Evolutionary conservation across 2,329 filamentous ascomycete species (phyloP).

Genomic region (Trichocomaceae sp.): DNA sequence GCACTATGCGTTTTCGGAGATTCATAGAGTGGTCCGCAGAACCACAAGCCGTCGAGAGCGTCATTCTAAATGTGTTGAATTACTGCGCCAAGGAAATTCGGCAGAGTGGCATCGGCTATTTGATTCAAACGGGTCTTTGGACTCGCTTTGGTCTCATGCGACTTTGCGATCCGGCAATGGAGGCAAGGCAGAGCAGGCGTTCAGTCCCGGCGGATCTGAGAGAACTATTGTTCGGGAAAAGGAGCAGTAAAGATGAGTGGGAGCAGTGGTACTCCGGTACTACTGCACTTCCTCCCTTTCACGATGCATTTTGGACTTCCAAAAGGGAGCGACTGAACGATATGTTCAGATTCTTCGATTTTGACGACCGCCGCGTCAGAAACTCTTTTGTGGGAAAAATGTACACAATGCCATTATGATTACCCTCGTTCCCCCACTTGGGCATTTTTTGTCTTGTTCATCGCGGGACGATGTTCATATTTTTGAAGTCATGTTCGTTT

Average conservation of each 20-base stretch:
- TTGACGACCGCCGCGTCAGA: background rate
- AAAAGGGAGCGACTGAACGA: background rate
- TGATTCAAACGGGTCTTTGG: background rate
- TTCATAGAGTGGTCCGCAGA: background rate
- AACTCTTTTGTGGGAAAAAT: background rate
- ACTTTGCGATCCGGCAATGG: background rate
- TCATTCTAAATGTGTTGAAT: background rate
- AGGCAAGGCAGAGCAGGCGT: too few relatives aligned
- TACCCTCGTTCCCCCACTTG: too few relatives aligned
- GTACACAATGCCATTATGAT: background rate
- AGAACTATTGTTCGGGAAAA: background rate
- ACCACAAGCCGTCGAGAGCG: background rate
- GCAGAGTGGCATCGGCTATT: background rate
- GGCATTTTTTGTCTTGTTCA: too few relatives aligned
- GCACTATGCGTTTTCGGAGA: background rate
- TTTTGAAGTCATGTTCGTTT: too few relatives aligned
- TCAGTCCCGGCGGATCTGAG: too few relatives aligned
- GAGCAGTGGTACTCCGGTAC: background rate
- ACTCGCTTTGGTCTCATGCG: background rate
- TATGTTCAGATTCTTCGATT: background rate
- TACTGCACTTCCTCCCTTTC: background rate
- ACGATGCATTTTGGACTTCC: background rate
- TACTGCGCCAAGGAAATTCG: background rate
- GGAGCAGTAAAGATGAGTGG: background rate
- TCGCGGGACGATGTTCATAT: too few relatives aligned